Evolutionary conservation across 2,329 filamentous ascomycete genomes (phyloP).

Genomic region (Bipolaris victoriae): DNA sequence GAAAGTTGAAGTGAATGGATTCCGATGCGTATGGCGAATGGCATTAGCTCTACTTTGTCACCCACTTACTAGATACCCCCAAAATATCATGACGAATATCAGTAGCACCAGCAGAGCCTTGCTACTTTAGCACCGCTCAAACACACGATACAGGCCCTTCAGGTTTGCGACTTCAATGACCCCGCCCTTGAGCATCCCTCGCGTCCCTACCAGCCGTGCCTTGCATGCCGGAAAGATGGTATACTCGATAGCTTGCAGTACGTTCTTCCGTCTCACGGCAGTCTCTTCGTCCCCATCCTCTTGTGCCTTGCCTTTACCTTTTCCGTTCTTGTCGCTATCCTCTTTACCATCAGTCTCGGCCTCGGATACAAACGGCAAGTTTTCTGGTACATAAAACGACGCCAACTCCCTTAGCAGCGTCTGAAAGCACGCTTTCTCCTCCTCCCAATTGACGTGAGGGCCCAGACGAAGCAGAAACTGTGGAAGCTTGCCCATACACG

Average conservation of each 20-base stretch:
- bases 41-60: not conserved
- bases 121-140: conserved; percentile 77
- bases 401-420: conserved; percentile 86
- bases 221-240: conserved; percentile 90
- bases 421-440: conserved; percentile 85
- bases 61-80: conserved; percentile 14
- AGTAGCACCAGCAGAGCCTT: not conserved
- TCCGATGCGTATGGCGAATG: not conserved
- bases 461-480: conserved; percentile 86
- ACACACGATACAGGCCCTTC: conserved; percentile 91
- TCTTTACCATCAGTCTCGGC: conserved; percentile 51
- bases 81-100: not conserved
- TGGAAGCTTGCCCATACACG: conserved; percentile 83
- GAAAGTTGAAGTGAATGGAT: conserved; percentile 14
- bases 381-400: conserved; percentile 87
- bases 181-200: conserved; percentile 71
- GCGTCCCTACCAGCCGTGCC: conserved; percentile 80
- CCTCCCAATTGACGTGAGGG: conserved; percentile 83
- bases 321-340: conserved; percentile 17
- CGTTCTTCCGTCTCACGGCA: conserved; percentile 64
- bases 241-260: conserved; percentile 81
- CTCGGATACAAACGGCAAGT: conserved; percentile 64
- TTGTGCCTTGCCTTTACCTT: conserved; percentile 15
- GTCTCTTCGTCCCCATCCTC: conserved; percentile 52
- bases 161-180: conserved; percentile 87